Evolutionary conservation across 208 protist genomes (phyloP), one percentile per base, ranked within the genome.

Genomic region (Leishmania gerbilli): DNA sequence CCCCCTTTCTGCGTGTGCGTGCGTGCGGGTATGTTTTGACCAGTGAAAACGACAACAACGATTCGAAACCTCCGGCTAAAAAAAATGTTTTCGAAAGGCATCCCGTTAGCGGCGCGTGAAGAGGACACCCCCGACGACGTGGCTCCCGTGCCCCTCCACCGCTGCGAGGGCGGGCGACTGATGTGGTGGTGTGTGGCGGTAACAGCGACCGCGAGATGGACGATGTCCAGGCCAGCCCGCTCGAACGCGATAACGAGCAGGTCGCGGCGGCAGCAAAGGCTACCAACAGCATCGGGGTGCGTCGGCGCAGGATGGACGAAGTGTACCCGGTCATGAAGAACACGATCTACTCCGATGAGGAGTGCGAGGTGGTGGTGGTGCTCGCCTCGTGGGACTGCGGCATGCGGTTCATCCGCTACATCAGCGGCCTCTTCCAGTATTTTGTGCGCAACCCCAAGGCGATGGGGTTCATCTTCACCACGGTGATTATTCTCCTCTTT

Each of bases 301-400:
- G 74, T 9, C 86, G 67, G 21, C 79, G 85, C 74, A 89, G 53
- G 55, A 88, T 92, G 87, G 86, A 84, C 6, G 86, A 90, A 21
- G 76, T 89, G 37, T 91, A 90, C 77, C 84, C 88, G 6, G 90
- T 90, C 81, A 93, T 93, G 90, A 91, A 87, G 80, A 83, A 83
- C 82, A 90, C 90, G 62, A 90, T 93, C 80, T 91, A 90, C 84
- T 83, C 75, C 6, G 90, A 91, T 80, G 86, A 89, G 71, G 88
- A 89, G 79, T 91, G 87, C 60, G 78, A 86, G 19, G 85, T 75
- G 34, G 87, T 89, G 58, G 81, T 89, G 34, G 68, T 74, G 68
- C 53, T 89, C 51, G 86, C 55, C 34, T 60, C 79, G 34, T 82
- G 79, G 55, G 87, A 92, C 79, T 90, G 82, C 74, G 89, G 89